Base-by-base conservation (phyloP, 352 stramenopile genomes). In the Phytophthora sansomeana region DNA sequence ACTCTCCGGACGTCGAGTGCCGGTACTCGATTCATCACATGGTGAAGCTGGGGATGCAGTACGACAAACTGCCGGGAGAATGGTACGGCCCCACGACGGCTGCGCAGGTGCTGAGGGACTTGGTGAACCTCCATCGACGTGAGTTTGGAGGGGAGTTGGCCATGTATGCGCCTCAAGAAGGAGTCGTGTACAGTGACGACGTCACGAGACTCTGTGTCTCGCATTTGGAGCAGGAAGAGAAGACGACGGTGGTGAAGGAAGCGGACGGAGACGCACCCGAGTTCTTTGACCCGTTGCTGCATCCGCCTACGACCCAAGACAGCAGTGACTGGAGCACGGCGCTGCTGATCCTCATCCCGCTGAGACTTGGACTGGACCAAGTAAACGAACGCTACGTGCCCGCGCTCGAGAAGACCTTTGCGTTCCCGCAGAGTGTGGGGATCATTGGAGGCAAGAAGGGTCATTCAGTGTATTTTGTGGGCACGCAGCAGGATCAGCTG, bases 381-480 rank as follows among this genome's bases (percentile, higher is more conserved):
- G 72, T 97, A 13, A 96, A 96, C 67, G 75, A 85, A 36, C 65
- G 75, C 30, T 97, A 97, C 65, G 83, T 97, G 26, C 80, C 81
- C 14, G 80, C 84, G 21, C 54, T 97, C 16, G 60, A 88, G 35
- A 80, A 89, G 47, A 91, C 85, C 19, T 94, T 98, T 52, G 69
- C 80, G 56, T 94, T 99, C 41, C 90, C 91, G 13, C 93, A 98
- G 67, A 98, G 89, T 35, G 89, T 98, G 17, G 96, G 96, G 8
- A 96, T 99, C 67, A 89, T 99, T 30, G 96, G 96, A 38, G 96
- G 96, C 56, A 97, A 96, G 62, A 97, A 96, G 35, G 82, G 93
- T 7, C 93, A 98, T 75, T 98, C 96, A 10, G 87, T 98, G 46
- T 99, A 98, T 78, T 99, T 98, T 85, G 97, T 98, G 35, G 95